Evolutionary conservation across 148 eudicot genomes (phyloP), one percentile per base, ranked within the genome.

Genomic region (Linanthus parryae): DNA sequence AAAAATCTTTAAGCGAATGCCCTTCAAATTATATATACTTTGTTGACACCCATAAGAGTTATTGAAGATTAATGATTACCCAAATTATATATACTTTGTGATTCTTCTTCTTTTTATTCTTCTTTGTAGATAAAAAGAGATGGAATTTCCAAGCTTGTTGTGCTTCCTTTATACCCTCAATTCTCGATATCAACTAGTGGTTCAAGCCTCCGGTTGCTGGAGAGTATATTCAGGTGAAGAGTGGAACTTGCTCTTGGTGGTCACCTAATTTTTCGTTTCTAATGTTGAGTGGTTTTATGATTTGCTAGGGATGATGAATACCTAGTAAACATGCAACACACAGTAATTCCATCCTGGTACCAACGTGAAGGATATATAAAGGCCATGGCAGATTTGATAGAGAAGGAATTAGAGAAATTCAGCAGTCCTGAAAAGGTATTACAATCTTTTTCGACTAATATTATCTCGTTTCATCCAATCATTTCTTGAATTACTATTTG

Each of bases 331-430:
- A 92, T 92, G 96, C 94, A 87, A 64, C 96, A 87, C 71, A 87
- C 98, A 19, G 98, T 92, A 5, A 92, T 92, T 39, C 96, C 96
- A 56, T 92, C 98, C 61, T 92, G 98, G 98, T 92, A 92, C 69
- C 98, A 92, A 63, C 89, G 98, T 42, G 95, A 81, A 73, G 98
- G 98, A 57, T 92, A 86, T 54, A 77, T 81, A 27, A 84, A 87
- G 66, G 82, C 95, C 61, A 92, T 92, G 96, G 79, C 80, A 17
- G 71, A 81, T 77, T 67, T 87, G 69, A 92, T 92, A 40, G 86
- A 76, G 68, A 77, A 68, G 42, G 98, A 92, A 67, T 38, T 92
- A 38, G 54, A 39, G 52, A 75, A 64, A 30, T 92, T 92, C 62
- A 74, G 63, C 57, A 8, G 51, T 52, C 94, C 95, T 56, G 81